These are phyloP conservation scores for Ceratobasidium papillatum DNA, from an alignment of 1,284 basidiomycete genomes.

Conservation along the genomic window DNA sequence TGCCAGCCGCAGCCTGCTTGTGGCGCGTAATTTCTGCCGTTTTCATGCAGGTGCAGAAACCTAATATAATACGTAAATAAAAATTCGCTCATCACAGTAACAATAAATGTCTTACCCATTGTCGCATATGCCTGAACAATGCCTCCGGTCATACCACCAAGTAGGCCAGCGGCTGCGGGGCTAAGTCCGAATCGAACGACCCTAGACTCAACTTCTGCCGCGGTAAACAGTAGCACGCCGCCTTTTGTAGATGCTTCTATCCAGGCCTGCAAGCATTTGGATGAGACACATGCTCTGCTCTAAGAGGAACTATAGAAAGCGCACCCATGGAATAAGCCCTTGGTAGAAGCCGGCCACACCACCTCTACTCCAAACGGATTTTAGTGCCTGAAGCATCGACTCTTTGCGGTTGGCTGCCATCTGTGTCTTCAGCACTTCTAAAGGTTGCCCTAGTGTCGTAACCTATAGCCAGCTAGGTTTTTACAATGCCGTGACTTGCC, in stretches of 20 bases:
- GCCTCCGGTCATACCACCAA: slow-evolving; percentile 98
- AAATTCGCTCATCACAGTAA: background rate
- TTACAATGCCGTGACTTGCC: background rate
- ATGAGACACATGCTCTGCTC: slow-evolving; percentile 42
- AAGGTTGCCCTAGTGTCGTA: slow-evolving; percentile 96
- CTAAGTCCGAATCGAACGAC: slow-evolving; percentile 72
- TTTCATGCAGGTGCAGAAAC: slow-evolving; percentile 98
- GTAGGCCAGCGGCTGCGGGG: slow-evolving; percentile 83
- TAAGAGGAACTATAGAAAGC: slow-evolving; percentile 48
- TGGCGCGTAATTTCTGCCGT: slow-evolving; percentile 98
- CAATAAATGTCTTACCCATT: slow-evolving; percentile 77
- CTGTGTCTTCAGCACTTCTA: slow-evolving; percentile 98
- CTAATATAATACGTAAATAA: slow-evolving; percentile 54
- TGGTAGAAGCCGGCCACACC: slow-evolving; percentile 94
- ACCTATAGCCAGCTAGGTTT: slow-evolving; percentile 62
- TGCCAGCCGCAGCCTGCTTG: slow-evolving; percentile 90
- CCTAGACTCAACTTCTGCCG: slow-evolving; percentile 90
- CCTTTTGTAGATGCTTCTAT: slow-evolving; percentile 99
- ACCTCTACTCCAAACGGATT: slow-evolving; percentile 91
- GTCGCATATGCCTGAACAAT: slow-evolving; percentile 98
- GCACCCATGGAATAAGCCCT: slow-evolving; percentile 97
- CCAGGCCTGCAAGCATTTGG: slow-evolving; percentile 80
- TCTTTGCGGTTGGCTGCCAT: slow-evolving; percentile 96
- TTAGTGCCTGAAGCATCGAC: slow-evolving; percentile 87
- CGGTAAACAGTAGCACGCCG: slow-evolving; percentile 94